A percentile compares a stretch with the other conserved stretches of the same genome.
These are phyloP conservation scores for Neostapfia colusana DNA, from an alignment of 176 grass and related monocot genomes.

Conservation along the genomic window DNA sequence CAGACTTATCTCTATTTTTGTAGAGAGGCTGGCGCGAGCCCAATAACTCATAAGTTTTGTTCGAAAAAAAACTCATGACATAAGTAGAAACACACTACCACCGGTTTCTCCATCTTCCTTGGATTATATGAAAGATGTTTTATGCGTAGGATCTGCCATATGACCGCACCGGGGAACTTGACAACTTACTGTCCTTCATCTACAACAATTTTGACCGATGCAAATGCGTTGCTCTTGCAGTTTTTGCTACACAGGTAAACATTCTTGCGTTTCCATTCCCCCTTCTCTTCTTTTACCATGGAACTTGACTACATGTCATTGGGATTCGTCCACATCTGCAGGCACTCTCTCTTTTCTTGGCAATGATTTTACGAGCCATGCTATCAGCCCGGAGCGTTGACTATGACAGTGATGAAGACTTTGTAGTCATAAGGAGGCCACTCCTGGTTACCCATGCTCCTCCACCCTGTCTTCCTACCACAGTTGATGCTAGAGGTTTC, in stretches of 20 bases:
- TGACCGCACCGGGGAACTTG: constrained; percentile 72
- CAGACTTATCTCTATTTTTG: no score
- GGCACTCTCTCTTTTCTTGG: constrained; percentile 73
- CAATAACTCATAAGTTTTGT: no score
- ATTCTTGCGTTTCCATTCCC: neutral
- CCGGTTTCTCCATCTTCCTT: neutral
- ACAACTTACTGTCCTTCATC: constrained; percentile 65
- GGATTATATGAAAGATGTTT: neutral
- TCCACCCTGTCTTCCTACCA: constrained; percentile 52
- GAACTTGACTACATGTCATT: neutral
- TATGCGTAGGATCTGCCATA: constrained; percentile 64
- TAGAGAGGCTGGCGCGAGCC: no score
- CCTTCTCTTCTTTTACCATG: neutral
- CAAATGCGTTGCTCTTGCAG: constrained; percentile 53
- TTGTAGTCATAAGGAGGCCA: constrained; percentile 78
- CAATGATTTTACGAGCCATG: constrained; percentile 63
- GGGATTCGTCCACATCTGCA: constrained; percentile 30
- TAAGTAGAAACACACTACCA: no score
- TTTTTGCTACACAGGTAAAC: constrained; percentile 64
- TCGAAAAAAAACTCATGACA: no score
- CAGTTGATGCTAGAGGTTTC: constrained; percentile 40
- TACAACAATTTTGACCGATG: constrained; percentile 66
- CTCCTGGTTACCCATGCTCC: constrained; percentile 64
- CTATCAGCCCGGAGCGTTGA: constrained; percentile 39
- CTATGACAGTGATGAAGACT: constrained; percentile 94